Evolutionary conservation across 164 flowering plant genomes (phyloP).

Genomic region (Stephania japonica): DNA sequence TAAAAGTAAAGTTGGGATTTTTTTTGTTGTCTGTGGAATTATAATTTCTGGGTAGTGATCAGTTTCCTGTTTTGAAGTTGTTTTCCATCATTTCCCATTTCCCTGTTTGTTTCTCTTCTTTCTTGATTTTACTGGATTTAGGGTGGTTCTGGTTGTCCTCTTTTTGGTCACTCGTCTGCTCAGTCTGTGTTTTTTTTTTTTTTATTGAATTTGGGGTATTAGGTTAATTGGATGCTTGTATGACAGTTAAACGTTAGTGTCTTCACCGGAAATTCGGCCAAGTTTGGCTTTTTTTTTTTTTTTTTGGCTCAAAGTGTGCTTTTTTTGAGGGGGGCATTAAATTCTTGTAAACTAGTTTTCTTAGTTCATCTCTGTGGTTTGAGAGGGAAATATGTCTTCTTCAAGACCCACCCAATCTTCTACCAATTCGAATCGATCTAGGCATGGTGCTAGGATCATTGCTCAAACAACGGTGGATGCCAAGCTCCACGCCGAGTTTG

Average conservation of each 20-base stretch:
- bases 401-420: slow-evolving; percentile 64
- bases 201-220: not conserved
- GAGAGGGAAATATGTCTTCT: slow-evolving; percentile 49
- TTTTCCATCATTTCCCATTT: not conserved
- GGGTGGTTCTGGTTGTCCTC: not conserved
- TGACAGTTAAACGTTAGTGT: no score
- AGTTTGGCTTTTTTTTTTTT: not conserved
- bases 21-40: not conserved
- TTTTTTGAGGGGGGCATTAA: no score
- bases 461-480: slow-evolving; percentile 94
- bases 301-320: no score
- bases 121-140: not conserved
- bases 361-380: not conserved
- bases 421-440: slow-evolving; percentile 49
- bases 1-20: not conserved
- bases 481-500: slow-evolving; percentile 78
- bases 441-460: slow-evolving; percentile 69
- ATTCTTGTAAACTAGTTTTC: not conserved
- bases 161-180: not conserved
- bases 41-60: not conserved
- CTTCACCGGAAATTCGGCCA: not conserved
- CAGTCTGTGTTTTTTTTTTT: not conserved
- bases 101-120: not conserved
- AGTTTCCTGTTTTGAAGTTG: not conserved
- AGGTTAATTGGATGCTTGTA: no score